Evolutionary conservation across 129 eudicot species (phyloP), one percentile per base, ranked within the genome.

Genomic region (Chrysanthemum lavandulifolium): DNA sequence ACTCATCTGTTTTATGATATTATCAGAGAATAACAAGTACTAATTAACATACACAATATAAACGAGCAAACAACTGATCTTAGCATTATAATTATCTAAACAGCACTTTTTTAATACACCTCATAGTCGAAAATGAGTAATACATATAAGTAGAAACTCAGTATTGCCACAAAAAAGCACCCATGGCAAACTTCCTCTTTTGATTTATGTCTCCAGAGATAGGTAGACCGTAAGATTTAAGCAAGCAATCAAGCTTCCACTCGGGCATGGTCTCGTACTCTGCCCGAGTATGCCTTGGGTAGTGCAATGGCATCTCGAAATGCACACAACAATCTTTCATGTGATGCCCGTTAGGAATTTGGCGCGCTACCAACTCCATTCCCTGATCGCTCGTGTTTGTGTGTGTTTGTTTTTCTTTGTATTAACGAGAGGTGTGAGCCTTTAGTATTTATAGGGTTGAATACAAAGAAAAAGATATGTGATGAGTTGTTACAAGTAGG

Each of bases 241-340:
- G 82, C 75, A 90, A 79, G 78, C 90, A 84, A 63, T 90, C 90
- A 1, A 90, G 77, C 66, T 84, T 90, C 96, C 96, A 86, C 78
- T 90, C 96, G 1, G 90, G 82, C 96, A 90, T 87, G 11, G 57
- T 29, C 77, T 84, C 93, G 56, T 90, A 90, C 48, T 87, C 93
- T 0, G 80, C 75, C 0, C 79, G 76, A 5, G 69, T 81, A 77
- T 87, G 83, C 57, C 93, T 79, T 13, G 96, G 96, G 76, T 90
- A 90, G 77, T 87, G 86, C 75, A 90, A 36, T 2, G 93, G 93
- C 96, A 90, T 90, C 68, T 90, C 90, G 21, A 90, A 90, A n/a
- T 81, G 11, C 40, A 80, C 79, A 23, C 78, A 71, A 53, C 66
- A 71, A 48, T 68, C 67, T 57, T 76, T 62, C 21, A 27, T 57